Conservation (phyloP, 1,139 yeast genomes). For the Sugiyamaella japonica region DNA sequence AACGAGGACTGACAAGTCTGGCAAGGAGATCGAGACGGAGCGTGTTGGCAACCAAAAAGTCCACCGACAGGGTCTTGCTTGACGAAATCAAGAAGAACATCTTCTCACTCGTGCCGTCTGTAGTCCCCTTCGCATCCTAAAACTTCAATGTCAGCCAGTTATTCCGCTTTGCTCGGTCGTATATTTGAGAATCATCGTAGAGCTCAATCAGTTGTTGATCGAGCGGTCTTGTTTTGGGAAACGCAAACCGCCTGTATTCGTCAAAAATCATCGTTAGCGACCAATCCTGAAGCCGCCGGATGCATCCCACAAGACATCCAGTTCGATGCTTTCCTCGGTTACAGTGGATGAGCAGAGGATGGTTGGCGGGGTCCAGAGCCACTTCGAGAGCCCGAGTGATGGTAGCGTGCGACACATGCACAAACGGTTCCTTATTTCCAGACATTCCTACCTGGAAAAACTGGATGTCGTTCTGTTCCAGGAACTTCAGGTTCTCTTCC, state of each 20-base stretch:
- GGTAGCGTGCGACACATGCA: slow-evolving; percentile 61
- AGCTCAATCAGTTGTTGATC: slow-evolving; percentile 94
- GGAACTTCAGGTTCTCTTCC: slow-evolving; percentile 63
- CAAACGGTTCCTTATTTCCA: slow-evolving; percentile 64
- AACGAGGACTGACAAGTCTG: too few relatives aligned
- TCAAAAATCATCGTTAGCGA: slow-evolving; percentile 90
- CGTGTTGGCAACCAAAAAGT: too few relatives aligned
- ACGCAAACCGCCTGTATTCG: slow-evolving; percentile 90
- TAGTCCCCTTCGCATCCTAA: too few relatives aligned
- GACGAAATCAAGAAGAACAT: too few relatives aligned
- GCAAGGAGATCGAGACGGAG: too few relatives aligned
- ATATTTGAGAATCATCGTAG: slow-evolving; percentile 67
- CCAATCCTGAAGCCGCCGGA: slow-evolving; percentile 88
- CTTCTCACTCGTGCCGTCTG: too few relatives aligned
- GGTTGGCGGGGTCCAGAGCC: slow-evolving; percentile 79
- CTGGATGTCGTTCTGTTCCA: slow-evolving; percentile 58
- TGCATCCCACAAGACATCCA: slow-evolving; percentile 92
- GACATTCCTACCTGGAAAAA: slow-evolving; percentile 89
- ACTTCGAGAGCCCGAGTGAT: slow-evolving; percentile 81
- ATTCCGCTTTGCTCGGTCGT: slow-evolving; percentile 51
- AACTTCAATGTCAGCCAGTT: slow-evolving; percentile 59
- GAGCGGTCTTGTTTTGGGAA: slow-evolving; percentile 91
- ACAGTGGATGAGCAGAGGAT: slow-evolving; percentile 90
- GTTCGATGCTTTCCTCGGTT: slow-evolving; percentile 96
- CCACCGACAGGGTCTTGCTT: too few relatives aligned